phyloP scores from a whole-genome alignment of 495 filamentous ascomycete genomes.

The Letharia columbiana region DNA sequence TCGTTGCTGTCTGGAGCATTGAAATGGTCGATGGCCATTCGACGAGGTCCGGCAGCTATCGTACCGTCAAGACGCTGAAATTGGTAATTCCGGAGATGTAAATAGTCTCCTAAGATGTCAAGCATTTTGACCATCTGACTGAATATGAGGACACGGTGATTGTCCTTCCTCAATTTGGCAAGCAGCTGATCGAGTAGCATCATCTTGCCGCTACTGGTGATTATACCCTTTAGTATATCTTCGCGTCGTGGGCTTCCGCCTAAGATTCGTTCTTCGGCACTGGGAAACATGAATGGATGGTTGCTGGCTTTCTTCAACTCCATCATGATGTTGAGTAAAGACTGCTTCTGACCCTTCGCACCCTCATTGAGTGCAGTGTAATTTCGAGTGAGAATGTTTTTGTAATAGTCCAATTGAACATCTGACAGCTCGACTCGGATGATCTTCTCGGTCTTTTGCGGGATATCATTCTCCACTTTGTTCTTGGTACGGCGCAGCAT shows the following conservation, averaged over 20 bases:
- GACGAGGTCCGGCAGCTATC: constrained; percentile 72
- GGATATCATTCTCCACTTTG: constrained; percentile 90
- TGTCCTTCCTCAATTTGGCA: constrained; percentile 80
- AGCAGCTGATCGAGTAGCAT: constrained; percentile 93
- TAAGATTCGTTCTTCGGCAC: constrained; percentile 80
- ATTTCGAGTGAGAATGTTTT: constrained; percentile 94
- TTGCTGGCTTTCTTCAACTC: constrained; percentile 98
- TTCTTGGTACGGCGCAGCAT: constrained; percentile 97
- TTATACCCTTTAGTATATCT: constrained; percentile 79
- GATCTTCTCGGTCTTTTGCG: constrained; percentile 96
- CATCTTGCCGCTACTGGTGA: constrained; percentile 98
- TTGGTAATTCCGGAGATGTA: constrained; percentile 77
- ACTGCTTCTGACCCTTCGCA: constrained; percentile 79
- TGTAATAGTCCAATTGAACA: constrained; percentile 94
- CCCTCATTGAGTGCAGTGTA: constrained; percentile 91
- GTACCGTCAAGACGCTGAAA: constrained; percentile 95
- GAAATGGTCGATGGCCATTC: constrained; percentile 94
- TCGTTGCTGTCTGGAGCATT: constrained; percentile 89
- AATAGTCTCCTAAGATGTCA: constrained; percentile 88
- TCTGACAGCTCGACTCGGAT: constrained; percentile 95
- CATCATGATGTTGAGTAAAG: constrained; percentile 98
- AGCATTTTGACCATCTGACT: constrained; percentile 99
- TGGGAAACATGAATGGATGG: constrained; percentile 94
- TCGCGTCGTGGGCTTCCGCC: constrained; percentile 68
- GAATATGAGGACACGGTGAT: constrained; percentile 94